Percentiles rank a stretch among this genome's conserved stretches.
Evolutionary conservation across 495 filamentous ascomycete genomes (phyloP).

Genomic region (Talaromyces liani): DNA sequence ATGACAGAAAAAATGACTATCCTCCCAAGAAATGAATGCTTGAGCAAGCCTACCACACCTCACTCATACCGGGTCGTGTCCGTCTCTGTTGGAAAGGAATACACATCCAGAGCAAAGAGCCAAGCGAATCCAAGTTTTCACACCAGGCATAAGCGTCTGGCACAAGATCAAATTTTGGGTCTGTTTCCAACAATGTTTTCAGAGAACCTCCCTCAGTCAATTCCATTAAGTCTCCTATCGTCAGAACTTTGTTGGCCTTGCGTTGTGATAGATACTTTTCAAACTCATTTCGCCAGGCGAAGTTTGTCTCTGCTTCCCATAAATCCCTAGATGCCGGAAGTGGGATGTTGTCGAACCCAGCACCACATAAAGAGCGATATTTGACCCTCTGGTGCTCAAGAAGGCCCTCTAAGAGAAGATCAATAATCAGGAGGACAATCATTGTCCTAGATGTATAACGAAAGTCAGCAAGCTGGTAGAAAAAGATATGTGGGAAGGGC

Average conservation of each 20-base stretch:
- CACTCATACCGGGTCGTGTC: not conserved
- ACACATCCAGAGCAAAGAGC: slow-evolving; percentile 4
- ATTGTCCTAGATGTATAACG: not conserved
- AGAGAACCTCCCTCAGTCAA: not conserved
- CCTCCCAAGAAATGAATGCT: not conserved
- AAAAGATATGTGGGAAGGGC: not conserved
- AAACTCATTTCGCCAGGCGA: slow-evolving; percentile 5
- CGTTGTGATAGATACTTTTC: not conserved
- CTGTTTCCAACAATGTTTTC: not conserved
- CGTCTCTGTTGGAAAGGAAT: slow-evolving; percentile 5
- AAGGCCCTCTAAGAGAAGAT: slow-evolving; percentile 1
- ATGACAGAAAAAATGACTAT: not conserved
- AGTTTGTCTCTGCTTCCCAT: slow-evolving; percentile 5
- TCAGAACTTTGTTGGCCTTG: not conserved
- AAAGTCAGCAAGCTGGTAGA: not conserved
- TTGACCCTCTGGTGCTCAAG: not conserved
- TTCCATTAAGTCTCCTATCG: slow-evolving; percentile 1
- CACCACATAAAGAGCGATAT: not conserved
- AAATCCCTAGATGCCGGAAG: slow-evolving; percentile 7
- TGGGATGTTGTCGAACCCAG: not conserved
- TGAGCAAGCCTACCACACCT: slow-evolving; percentile 3
- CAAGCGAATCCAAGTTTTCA: slow-evolving; percentile 6
- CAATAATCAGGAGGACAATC: not conserved
- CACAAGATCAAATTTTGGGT: not conserved
- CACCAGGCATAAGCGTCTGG: slow-evolving; percentile 4